These are phyloP conservation scores for Ceratocystis diversiconidia DNA, from an alignment of 2,329 filamentous ascomycete species.

Conservation along the genomic window DNA sequence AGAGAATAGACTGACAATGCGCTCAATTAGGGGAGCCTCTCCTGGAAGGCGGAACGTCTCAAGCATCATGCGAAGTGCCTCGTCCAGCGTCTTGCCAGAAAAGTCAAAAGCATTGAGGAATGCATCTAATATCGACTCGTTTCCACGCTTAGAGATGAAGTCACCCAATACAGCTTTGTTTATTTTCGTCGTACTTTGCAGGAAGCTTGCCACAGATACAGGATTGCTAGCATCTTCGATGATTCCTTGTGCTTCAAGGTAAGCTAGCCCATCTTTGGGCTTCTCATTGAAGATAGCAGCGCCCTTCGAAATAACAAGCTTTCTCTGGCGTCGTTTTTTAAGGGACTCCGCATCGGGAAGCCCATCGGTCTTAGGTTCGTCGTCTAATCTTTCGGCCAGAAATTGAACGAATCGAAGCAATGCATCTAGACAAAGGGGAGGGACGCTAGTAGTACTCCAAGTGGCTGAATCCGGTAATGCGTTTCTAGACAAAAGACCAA, in stretches of 20 bases:
- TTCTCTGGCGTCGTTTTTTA: constrained; percentile 59
- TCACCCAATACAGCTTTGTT: constrained; percentile 88
- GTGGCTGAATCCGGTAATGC: constrained; percentile 93
- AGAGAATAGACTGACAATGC: constrained; percentile 76
- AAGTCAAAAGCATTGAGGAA: constrained; percentile 89
- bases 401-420: constrained; percentile 83
- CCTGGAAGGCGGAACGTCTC: constrained; percentile 88
- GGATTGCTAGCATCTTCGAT: constrained; percentile 64
- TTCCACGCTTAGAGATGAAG: constrained; percentile 79
- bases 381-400: constrained; percentile 70
- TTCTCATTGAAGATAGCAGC: constrained; percentile 89
- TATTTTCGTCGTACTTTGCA: constrained; percentile 73
- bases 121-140: constrained; percentile 68
- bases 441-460: constrained; percentile 98
- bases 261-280: constrained; percentile 77
- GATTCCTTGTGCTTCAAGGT: constrained; percentile 71
- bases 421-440: constrained; percentile 84
- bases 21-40: constrained; percentile 82
- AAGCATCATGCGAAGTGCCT: constrained; percentile 74
- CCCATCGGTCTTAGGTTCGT: constrained; percentile 40
- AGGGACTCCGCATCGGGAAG: constrained; percentile 52
- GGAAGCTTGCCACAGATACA: constrained; percentile 65
- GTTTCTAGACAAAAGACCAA: constrained; percentile 82
- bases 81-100: constrained; percentile 69
- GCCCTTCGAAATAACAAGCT: constrained; percentile 79